Percentiles rank a stretch among this genome's conserved stretches.
These are phyloP conservation scores for Ganoderma boninense DNA, from an alignment of 1,284 basidiomycete genomes.

Conservation along the genomic window DNA sequence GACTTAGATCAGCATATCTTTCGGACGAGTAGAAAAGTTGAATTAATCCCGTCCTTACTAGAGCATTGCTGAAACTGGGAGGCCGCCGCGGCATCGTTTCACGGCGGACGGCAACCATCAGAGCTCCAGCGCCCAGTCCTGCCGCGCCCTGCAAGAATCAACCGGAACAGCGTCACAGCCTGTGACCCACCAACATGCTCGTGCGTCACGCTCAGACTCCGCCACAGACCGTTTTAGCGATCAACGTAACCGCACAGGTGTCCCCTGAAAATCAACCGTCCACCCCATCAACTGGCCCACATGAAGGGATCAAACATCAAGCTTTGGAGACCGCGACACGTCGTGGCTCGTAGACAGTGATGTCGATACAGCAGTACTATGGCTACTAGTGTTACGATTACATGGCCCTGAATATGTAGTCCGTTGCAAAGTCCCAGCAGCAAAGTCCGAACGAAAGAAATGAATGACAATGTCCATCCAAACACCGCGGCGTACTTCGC, in stretches of 20 bases:
- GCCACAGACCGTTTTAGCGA: not conserved
- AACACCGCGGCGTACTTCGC: not conserved
- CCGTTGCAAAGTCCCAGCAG: not conserved
- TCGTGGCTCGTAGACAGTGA: not conserved
- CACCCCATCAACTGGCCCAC: not conserved
- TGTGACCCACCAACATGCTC: too few species aligned
- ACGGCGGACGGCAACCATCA: not conserved
- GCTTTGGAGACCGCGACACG: not conserved
- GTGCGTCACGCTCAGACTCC: not conserved
- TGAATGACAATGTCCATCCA: not conserved
- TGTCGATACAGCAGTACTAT: conserved; percentile 8
- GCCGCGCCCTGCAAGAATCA: too few species aligned
- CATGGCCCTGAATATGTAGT: not conserved
- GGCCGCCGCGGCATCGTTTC: too few species aligned
- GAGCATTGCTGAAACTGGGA: not conserved
- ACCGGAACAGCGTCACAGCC: not conserved
- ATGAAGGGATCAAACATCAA: not conserved
- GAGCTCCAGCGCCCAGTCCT: too few species aligned
- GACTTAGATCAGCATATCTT: not conserved
- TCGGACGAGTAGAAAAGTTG: not conserved
- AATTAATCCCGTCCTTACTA: not conserved
- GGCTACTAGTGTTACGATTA: not conserved
- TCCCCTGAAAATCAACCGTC: not conserved
- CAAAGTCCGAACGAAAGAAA: not conserved
- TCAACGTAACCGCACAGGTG: not conserved